phyloP scores from a whole-genome alignment of 2,329 filamentous ascomycete species.

The Ophiostoma sp. region DNA sequence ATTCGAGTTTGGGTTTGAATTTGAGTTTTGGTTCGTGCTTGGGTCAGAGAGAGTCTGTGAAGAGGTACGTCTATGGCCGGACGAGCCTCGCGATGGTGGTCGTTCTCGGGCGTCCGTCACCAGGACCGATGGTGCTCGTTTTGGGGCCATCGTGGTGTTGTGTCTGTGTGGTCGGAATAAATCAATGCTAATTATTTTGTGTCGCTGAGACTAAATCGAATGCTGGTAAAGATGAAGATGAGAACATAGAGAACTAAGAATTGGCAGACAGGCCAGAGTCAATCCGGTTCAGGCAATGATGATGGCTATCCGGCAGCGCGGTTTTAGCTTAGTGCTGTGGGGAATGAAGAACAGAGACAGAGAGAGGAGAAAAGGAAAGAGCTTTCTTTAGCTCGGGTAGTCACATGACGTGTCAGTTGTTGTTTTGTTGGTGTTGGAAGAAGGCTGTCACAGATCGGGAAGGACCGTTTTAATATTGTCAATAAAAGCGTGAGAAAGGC shows the following conservation, averaged over 20 bases:
- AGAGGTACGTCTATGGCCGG: constrained; percentile 15
- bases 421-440: too few relatives aligned
- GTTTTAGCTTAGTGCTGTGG: background rate
- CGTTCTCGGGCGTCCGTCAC: constrained; percentile 56
- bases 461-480: background rate
- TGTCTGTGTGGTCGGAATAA: background rate
- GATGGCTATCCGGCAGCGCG: background rate
- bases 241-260: background rate
- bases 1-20: background rate
- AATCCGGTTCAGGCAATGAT: constrained; percentile 2
- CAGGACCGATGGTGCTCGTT: constrained; percentile 57
- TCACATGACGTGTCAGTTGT: too few relatives aligned
- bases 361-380: background rate
- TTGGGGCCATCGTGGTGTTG: constrained; percentile 35
- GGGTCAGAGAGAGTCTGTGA: background rate
- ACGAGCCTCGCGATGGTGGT: constrained; percentile 32
- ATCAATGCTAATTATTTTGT: background rate
- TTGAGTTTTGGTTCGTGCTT: background rate
- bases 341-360: background rate
- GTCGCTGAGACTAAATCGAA: background rate
- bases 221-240: background rate
- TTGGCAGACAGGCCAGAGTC: background rate
- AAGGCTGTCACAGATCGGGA: background rate
- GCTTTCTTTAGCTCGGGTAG: too few relatives aligned
- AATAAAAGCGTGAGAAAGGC: too few relatives aligned